A percentile compares a stretch with the other conserved stretches of the same genome.
Conservation (phyloP, 2,329 filamentous ascomycete genomes). For the Pyrenochaeta sp. region DNA sequence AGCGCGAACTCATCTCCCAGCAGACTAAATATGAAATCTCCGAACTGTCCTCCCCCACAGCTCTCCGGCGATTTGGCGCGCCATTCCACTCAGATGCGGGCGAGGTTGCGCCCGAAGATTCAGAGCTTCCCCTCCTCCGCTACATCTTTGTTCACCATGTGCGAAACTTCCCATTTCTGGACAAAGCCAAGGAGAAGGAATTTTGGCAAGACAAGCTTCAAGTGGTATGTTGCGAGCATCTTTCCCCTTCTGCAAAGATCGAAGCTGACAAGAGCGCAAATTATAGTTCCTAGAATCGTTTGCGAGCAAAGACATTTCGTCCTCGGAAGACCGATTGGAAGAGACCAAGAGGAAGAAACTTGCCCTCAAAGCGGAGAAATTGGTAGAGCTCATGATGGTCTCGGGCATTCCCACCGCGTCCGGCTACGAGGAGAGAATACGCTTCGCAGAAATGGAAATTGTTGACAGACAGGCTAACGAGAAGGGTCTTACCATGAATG, state of each 20-base stretch:
- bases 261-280: conserved; percentile 24
- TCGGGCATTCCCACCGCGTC: conserved; percentile 94
- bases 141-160: conserved; percentile 99
- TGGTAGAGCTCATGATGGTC: conserved; percentile 99
- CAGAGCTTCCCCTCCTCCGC: conserved; percentile 88
- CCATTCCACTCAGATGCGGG: conserved; percentile 93
- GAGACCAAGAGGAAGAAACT: conserved; percentile 95
- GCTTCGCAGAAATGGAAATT: conserved; percentile 96
- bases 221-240: conserved; percentile 67
- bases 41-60: conserved; percentile 93
- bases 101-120: conserved; percentile 91
- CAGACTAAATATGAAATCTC: conserved; percentile 90
- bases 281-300: conserved; percentile 92
- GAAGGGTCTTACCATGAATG: conserved; percentile 82
- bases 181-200: conserved; percentile 96
- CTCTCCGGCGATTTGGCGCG: conserved; percentile 91
- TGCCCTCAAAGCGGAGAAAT: conserved; percentile 89
- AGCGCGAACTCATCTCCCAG: conserved; percentile 89
- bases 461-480: conserved; percentile 94
- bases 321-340: conserved; percentile 92
- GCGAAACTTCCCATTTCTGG: conserved; percentile 95
- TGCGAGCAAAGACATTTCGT: conserved; percentile 95
- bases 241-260: conserved; percentile 6
- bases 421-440: conserved; percentile 95
- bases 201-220: conserved; percentile 99